Conservation (phyloP, 2,329 filamentous ascomycete species). For the Alternaria metachromatica region DNA sequence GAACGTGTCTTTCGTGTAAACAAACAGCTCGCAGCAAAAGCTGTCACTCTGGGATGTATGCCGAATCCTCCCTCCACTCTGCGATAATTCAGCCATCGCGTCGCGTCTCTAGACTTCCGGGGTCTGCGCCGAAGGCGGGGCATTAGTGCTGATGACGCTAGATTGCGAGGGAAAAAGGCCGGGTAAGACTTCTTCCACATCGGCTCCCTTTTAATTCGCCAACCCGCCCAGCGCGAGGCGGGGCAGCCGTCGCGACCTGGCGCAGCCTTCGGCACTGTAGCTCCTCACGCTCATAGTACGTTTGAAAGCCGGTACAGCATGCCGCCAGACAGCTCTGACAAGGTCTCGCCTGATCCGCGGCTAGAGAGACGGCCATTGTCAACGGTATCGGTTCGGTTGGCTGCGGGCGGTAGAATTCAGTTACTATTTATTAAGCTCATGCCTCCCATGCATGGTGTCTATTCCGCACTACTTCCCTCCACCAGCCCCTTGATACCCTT, state of each 20-base stretch:
- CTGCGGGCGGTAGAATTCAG: background rate
- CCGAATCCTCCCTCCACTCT: background rate
- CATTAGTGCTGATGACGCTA: conserved; percentile 7
- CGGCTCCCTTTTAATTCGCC: conserved; percentile 64
- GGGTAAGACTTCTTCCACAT: conserved; percentile 37
- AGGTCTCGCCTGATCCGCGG: conserved; percentile 27
- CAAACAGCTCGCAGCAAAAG: background rate
- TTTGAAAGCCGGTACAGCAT: conserved; percentile 25
- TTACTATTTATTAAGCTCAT: conserved; percentile 26
- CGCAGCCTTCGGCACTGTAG: conserved; percentile 30
- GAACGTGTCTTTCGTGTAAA: background rate
- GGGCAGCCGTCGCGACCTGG: conserved; percentile 23
- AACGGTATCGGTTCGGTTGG: conserved; percentile 29
- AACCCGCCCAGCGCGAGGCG: conserved; percentile 15
- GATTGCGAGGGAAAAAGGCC: conserved; percentile 20
- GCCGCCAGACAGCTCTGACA: conserved; percentile 21
- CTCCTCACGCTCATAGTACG: conserved; percentile 5
- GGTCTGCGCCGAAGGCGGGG: conserved; percentile 33
- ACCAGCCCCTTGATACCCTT: background rate
- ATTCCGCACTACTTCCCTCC: background rate
- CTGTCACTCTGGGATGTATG: background rate
- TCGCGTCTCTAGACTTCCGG: conserved; percentile 20
- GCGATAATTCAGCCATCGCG: conserved; percentile 8
- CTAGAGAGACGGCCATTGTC: conserved; percentile 31
- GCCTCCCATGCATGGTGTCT: conserved; percentile 11